Conservation (phyloP, 139 green algal genomes). For the Coelastrella sp. region DNA sequence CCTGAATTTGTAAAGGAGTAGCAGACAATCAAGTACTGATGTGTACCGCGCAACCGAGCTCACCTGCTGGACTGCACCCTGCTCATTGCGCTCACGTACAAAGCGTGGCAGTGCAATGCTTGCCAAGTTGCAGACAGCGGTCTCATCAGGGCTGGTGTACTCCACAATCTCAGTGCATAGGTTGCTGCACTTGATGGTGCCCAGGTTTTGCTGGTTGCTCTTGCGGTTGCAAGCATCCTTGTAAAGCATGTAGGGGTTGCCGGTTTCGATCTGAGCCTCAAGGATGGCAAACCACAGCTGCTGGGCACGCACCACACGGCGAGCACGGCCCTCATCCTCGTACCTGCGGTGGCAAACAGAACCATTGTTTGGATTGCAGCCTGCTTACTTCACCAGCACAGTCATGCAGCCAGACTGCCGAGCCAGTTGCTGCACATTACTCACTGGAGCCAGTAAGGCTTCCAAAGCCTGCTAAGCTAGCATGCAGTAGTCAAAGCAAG, state of each 20-base stretch:
- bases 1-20: too few species aligned
- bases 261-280: slow-evolving; percentile 98
- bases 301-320: slow-evolving; percentile 92
- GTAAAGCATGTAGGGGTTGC: slow-evolving; percentile 99
- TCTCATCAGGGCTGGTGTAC: slow-evolving; percentile 96
- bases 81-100: slow-evolving; percentile 63
- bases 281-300: slow-evolving; percentile 99
- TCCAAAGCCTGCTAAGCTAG: too few species aligned
- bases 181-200: slow-evolving; percentile 99
- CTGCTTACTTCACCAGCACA: not conserved
- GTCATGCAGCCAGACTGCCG: not conserved
- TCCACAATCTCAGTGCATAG: slow-evolving; percentile 99
- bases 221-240: slow-evolving; percentile 98
- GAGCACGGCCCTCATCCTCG: slow-evolving; percentile 84
- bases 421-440: too few species aligned
- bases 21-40: too few species aligned
- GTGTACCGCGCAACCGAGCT: not conserved
- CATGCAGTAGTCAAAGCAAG: too few species aligned
- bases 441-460: too few species aligned
- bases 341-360: slow-evolving; percentile 58
- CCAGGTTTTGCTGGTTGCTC: slow-evolving; percentile 93
- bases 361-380: not conserved
- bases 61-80: slow-evolving; percentile 27
- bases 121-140: slow-evolving; percentile 99
- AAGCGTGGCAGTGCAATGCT: slow-evolving; percentile 95